Base-by-base conservation (phyloP, 2,329 filamentous ascomycete species). In the Talaromyces sp. region DNA sequence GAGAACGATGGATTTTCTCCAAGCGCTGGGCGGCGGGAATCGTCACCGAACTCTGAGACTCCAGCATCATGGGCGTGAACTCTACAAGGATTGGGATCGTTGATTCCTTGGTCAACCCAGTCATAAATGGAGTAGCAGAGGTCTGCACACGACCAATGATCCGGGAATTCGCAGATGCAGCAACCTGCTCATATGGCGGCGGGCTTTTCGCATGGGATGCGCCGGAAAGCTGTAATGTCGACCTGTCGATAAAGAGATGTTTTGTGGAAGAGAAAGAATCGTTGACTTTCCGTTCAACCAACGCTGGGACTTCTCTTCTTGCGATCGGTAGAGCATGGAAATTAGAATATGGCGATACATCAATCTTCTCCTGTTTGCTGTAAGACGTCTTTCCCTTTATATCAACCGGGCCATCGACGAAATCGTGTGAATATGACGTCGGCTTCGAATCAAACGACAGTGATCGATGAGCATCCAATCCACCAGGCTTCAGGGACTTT, bases 141-240 rank as follows among this genome's bases (percentile, higher is more conserved):
- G 77, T 72, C 27, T 75, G 75, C 60, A 81, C 71, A 33, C 77
- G 76, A 19, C 78, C 78, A 63, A 79, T 72, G 1, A 77, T 75
- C 17, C 79, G 75, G 19, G 79, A 80, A 65, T 79, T 79, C 22
- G 77, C 73, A 13, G 78, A 79, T 10, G 76, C 78, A 25, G 78
- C 77, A 27, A 80, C 72, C 64, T 74, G 73, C 67, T 80, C 78
- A 68, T 81, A 81, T 5, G 78, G 79, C 0, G 79, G 79, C 10
- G 78, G 78, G 27, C 70, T 77, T 50, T 78, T 74, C 49, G 77
- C 76, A 58, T 80, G 77, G n/a, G 74, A 73, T 17, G 72, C 70
- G 19, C 77, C 77, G 19, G 77, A 76, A 35, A 81, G 71, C 64
- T 79, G 74, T 17, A 81, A 66, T 35, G 77, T 74, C 22, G 74